phyloP scores from a whole-genome alignment of 768 basidiomycete genomes.

The Trichaptum fuscoviolaceum region DNA sequence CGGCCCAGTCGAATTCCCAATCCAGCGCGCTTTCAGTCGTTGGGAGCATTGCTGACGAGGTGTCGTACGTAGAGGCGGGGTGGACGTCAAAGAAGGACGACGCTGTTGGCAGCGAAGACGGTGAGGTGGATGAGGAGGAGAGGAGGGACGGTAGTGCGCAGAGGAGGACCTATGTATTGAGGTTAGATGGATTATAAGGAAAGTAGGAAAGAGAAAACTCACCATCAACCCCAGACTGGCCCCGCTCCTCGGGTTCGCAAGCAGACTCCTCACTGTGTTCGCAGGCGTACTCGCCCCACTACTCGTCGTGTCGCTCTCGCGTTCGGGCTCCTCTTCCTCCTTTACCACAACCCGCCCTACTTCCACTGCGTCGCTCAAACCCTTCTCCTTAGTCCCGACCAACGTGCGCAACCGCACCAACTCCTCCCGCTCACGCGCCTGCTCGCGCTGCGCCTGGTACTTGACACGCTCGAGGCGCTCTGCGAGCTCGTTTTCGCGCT shows the following conservation, averaged over 20 bases:
- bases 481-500: slow-evolving; percentile 59
- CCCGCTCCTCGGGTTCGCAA: slow-evolving; percentile 20
- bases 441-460: slow-evolving; percentile 30
- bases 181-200: slow-evolving; percentile 17
- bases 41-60: slow-evolving; percentile 38
- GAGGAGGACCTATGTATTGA: slow-evolving; percentile 52
- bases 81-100: slow-evolving; percentile 49
- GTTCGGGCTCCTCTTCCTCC: not conserved
- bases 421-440: not conserved
- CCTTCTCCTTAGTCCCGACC: too few species aligned
- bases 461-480: slow-evolving; percentile 42
- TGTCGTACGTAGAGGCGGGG: slow-evolving; percentile 23
- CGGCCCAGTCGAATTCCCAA: slow-evolving; percentile 15
- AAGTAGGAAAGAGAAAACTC: slow-evolving; percentile 27
- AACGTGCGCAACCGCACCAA: not conserved
- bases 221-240: slow-evolving; percentile 73
- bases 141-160: slow-evolving; percentile 74
- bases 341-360: not conserved
- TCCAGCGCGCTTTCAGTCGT: slow-evolving; percentile 29
- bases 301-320: too few species aligned
- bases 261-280: not conserved
- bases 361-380: too few species aligned
- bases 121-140: slow-evolving; percentile 49
- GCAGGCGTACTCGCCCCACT: not conserved
- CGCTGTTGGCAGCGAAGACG: slow-evolving; percentile 43